Conservation (phyloP, 139 green algal genomes). For the Yamagishiella unicocca region DNA sequence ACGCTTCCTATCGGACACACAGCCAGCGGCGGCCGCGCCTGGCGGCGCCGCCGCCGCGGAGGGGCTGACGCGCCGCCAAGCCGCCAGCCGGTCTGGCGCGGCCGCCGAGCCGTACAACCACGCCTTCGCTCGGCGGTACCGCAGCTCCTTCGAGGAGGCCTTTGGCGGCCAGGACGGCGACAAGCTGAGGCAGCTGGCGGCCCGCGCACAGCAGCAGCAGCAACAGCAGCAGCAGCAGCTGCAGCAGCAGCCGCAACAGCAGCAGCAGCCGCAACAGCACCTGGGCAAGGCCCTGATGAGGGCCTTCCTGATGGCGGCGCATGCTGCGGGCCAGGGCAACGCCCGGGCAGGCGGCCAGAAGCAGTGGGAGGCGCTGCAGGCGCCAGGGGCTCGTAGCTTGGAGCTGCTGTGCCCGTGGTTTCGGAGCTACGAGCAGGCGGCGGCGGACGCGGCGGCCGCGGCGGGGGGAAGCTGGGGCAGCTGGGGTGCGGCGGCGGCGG, state of each 20-base stretch:
- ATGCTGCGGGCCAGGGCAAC: background rate
- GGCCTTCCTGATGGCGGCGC: background rate
- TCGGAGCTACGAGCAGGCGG: conserved; percentile 24
- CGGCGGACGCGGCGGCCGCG: conserved; percentile 18
- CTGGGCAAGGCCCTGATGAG: background rate
- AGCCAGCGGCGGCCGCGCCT: background rate
- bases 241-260: no score
- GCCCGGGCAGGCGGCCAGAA: background rate
- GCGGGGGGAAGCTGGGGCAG: background rate
- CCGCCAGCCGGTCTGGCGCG: background rate
- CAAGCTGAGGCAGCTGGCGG: background rate
- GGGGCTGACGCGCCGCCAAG: background rate
- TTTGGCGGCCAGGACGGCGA: conserved; percentile 17
- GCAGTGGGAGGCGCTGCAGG: conserved; percentile 40
- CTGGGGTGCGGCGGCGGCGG: background rate
- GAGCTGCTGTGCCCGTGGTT: conserved; percentile 25
- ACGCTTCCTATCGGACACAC: background rate
- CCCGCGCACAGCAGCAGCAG: background rate
- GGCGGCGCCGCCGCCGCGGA: background rate
- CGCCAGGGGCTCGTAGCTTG: background rate
- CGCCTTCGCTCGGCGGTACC: background rate
- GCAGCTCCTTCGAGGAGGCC: background rate
- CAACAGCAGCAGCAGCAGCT: background rate
- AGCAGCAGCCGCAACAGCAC: background rate
- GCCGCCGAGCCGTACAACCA: background rate